Evolutionary conservation across 2,329 filamentous ascomycete species (phyloP).

Genomic region (Orbilia oligospora): DNA sequence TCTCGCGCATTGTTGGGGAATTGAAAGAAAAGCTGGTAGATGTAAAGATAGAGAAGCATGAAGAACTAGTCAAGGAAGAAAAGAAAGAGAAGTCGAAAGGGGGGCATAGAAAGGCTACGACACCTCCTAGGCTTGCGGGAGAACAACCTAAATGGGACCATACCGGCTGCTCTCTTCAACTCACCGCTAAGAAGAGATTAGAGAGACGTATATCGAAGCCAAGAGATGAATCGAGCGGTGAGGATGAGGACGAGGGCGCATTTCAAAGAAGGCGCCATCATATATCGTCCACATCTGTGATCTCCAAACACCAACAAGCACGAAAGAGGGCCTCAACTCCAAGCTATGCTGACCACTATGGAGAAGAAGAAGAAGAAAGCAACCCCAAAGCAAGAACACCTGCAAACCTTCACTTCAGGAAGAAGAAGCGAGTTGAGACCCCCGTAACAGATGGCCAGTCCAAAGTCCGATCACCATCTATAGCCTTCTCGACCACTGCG

Average conservation of each 20-base stretch:
- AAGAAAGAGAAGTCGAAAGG: not conserved
- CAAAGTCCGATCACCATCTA: not conserved
- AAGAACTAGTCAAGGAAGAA: not conserved
- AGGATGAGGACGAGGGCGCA: conserved; percentile 20
- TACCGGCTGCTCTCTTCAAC: not conserved
- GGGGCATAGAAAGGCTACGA: not conserved
- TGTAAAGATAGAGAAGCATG: not conserved
- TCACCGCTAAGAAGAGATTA: not conserved
- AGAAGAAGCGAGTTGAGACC: conserved; percentile 4
- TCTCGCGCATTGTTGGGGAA: conserved; percentile 3
- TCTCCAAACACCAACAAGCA: not conserved
- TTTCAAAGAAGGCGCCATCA: conserved; percentile 14
- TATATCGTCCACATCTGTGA: not conserved
- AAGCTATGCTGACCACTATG: not conserved
- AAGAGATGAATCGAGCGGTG: not conserved
- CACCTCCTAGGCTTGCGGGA: not conserved
- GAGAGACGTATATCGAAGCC: not conserved
- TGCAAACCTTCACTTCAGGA: conserved; percentile 20
- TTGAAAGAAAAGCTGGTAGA: not conserved
- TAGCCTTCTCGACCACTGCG: conserved; percentile 1
- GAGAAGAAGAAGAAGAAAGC: not conserved
- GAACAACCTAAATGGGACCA: not conserved
- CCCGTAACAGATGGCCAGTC: not conserved
- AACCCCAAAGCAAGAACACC: not conserved
- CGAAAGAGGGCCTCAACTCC: not conserved